Conservation (phyloP, 345 rosid genomes). For the Cochlearia excelsa region DNA sequence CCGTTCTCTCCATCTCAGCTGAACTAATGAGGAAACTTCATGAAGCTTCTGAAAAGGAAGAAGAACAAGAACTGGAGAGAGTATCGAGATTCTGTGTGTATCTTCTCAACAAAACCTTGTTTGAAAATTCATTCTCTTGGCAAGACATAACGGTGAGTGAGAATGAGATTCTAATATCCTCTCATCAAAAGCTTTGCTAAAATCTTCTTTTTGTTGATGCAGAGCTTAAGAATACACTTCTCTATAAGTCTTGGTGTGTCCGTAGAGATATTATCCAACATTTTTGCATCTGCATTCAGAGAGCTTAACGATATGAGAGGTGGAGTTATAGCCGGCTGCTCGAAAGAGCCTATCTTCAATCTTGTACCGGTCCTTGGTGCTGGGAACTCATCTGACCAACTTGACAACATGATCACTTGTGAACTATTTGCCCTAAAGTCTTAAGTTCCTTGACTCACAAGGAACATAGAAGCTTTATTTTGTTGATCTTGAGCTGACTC, state of each 20-base stretch:
- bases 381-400: slow-evolving; percentile 52
- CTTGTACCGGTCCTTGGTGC: slow-evolving; percentile 66
- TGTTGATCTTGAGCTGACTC: slow-evolving; percentile 1
- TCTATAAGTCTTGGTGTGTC: slow-evolving; percentile 48
- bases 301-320: slow-evolving; percentile 47
- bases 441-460: slow-evolving; percentile 29
- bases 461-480: slow-evolving; percentile 10
- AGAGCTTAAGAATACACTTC: slow-evolving; percentile 68
- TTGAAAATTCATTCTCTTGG: slow-evolving; percentile 63
- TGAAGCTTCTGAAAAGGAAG: slow-evolving; percentile 22
- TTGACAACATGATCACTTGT: slow-evolving; percentile 62
- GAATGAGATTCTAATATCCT: slow-evolving; percentile 29
- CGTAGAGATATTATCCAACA: slow-evolving; percentile 38
- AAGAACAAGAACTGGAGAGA: slow-evolving; percentile 44
- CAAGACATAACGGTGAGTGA: slow-evolving; percentile 72
- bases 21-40: slow-evolving; percentile 45
- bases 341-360: slow-evolving; percentile 45
- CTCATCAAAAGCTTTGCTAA: slow-evolving; percentile 14
- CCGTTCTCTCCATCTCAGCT: slow-evolving; percentile 54
- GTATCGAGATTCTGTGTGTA: slow-evolving; percentile 63
- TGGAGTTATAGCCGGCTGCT: slow-evolving; percentile 27
- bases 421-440: slow-evolving; percentile 63
- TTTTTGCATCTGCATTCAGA: slow-evolving; percentile 41
- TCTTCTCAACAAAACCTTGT: slow-evolving; percentile 62
- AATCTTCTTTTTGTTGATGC: slow-evolving; percentile 21